Evolutionary conservation across 352 stramenopile genomes (phyloP).

Genomic region (Phytopythium cucurbitacearum): DNA sequence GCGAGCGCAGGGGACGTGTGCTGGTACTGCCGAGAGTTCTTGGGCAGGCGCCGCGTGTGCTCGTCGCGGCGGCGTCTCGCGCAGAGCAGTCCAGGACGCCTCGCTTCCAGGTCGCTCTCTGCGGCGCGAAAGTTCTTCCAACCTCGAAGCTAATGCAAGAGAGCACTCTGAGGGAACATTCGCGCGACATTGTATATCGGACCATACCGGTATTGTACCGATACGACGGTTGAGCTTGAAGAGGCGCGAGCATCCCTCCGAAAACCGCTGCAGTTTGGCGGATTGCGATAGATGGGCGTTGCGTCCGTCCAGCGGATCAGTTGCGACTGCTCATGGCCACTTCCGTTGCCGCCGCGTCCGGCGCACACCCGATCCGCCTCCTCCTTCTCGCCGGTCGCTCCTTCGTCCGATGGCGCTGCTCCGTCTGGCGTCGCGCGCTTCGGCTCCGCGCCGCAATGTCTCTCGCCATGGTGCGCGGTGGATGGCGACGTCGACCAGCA

Average conservation of each 20-base stretch:
- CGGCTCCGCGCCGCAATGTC: no score
- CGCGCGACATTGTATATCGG: conserved; percentile 7
- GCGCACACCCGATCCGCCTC: neutral
- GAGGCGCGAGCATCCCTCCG: conserved; percentile 5
- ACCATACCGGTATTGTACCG: neutral
- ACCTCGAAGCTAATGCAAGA: conserved; percentile 3
- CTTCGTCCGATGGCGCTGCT: conserved; percentile 2
- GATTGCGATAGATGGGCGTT: conserved; percentile 1
- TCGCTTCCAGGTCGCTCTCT: neutral
- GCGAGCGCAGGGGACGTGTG: no score
- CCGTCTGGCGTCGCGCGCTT: neutral
- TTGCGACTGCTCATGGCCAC: neutral
- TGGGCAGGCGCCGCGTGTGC: neutral
- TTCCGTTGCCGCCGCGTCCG: neutral
- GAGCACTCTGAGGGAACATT: conserved; percentile 6
- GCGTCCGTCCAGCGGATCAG: conserved; percentile 1
- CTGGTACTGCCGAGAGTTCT: neutral
- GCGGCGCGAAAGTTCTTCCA: neutral
- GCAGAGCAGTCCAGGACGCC: neutral
- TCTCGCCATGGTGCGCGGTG: no score
- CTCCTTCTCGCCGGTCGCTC: neutral
- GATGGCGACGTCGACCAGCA: conserved; percentile 20
- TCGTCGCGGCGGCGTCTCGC: neutral
- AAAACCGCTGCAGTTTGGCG: neutral
- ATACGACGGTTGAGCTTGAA: conserved; percentile 9